Percentiles rank a stretch among this genome's conserved stretches.
Conservation (phyloP, 164 flowering plant species). For the Vitis rotundifolia region DNA sequence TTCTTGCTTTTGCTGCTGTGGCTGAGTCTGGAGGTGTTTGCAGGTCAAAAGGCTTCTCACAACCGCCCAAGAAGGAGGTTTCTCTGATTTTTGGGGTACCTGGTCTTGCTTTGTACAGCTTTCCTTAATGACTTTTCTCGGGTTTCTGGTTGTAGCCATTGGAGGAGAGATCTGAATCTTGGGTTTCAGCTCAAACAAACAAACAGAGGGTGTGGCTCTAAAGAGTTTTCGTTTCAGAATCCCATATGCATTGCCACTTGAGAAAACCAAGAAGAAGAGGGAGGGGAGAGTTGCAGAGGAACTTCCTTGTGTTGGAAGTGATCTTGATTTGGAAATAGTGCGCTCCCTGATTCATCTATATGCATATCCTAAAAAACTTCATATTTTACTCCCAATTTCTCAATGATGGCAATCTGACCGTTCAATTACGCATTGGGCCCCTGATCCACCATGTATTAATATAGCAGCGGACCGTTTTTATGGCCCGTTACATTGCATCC, state of each 20-base stretch:
- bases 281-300: slow-evolving; percentile 5
- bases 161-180: slow-evolving; percentile 3
- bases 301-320: too few species aligned
- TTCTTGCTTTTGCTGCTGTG: slow-evolving; percentile 15
- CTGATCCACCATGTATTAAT: too few species aligned
- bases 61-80: slow-evolving; percentile 66
- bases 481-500: too few species aligned
- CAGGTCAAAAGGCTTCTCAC: slow-evolving; percentile 64
- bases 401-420: slow-evolving; percentile 9
- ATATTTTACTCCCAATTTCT: neutral
- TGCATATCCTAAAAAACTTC: too few species aligned
- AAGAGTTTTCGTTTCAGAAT: neutral
- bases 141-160: slow-evolving; percentile 55
- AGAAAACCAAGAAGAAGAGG: slow-evolving; percentile 5
- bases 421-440: neutral
- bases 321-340: too few species aligned
- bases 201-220: slow-evolving; percentile 3
- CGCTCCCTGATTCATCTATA: too few species aligned
- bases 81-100: slow-evolving; percentile 29
- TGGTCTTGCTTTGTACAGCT: slow-evolving; percentile 26
- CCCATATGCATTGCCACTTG: neutral
- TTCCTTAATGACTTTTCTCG: slow-evolving; percentile 37
- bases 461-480: too few species aligned
- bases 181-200: slow-evolving; percentile 6
- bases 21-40: slow-evolving; percentile 41